Evolutionary conservation across 768 basidiomycete species (phyloP), one percentile per base, ranked within the genome.

Genomic region (Leucosporidium yakuticum): DNA sequence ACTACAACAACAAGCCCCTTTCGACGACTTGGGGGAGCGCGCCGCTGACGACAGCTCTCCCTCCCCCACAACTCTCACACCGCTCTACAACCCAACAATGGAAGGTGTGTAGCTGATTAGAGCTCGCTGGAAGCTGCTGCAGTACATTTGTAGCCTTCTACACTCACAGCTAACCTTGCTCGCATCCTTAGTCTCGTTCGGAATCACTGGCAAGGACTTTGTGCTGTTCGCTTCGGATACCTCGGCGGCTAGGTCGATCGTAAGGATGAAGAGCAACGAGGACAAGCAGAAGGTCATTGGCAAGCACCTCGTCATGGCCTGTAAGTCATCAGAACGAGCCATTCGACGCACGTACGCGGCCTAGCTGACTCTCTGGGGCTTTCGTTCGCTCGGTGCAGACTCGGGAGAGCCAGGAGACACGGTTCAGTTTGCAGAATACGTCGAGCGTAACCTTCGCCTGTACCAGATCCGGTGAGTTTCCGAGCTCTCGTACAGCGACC

Each of bases 221-320:
- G 88, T 91, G 64, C 85, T 99, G 70, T 81, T 99, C 74, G 92
- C 94, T 3, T 87, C 93, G 15, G 95, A 98, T 80, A 91, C 88
- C 12, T 90, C 87, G 20, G 86, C 92, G 12, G 86, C 88, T 5
- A 84, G 91, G 74, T 96, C 92, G 39, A 91, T 99, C 80, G 87
- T 98, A 77, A 95, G 93, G 81, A 96, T 98, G 92, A 96, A 98
- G 82, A 78, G 83, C 48, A 92, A 96, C 80, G 90, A 91, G 81
- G 94, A 98, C 83, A 97, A 98, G 82, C 91, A 95, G 83, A 92
- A 93, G 80, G 83, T 84, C 29, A 83, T 99, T 53, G 87, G 90
- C 69, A 87, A 92, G 31, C 91, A 96, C 79, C 82, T 98, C 44
- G 84, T 94, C 77, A 95, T 99, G 92, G 87, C 92, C 0, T 91